These are phyloP conservation scores for Heritiera fomes DNA, from an alignment of 345 rosid genomes.

Conservation along the genomic window DNA sequence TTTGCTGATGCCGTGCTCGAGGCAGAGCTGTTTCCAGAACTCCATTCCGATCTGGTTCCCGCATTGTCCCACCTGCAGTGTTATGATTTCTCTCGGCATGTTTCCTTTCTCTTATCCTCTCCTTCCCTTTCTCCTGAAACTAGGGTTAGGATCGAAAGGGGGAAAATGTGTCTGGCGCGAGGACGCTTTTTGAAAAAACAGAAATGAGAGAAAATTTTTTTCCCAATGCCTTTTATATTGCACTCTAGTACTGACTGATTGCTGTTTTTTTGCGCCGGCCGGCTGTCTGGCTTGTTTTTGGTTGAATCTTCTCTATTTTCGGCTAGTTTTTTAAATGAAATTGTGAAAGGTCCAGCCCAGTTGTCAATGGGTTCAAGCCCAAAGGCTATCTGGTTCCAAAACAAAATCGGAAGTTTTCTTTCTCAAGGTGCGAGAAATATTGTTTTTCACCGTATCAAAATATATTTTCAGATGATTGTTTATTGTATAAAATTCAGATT, in stretches of 20 bases:
- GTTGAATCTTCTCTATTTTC: background rate
- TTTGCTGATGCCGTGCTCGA: constrained; percentile 96
- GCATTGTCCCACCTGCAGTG: constrained; percentile 97
- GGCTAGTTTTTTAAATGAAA: too few species aligned
- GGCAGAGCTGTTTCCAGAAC: constrained; percentile 99
- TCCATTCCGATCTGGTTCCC: constrained; percentile 99
- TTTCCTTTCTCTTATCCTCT: background rate
- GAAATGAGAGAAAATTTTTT: background rate
- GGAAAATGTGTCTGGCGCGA: background rate
- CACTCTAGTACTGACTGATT: background rate
- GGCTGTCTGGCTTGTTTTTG: background rate
- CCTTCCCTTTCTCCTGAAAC: background rate
- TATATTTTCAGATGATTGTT: too few species aligned
- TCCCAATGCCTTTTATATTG: background rate
- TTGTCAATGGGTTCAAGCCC: too few species aligned
- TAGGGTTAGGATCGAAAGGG: constrained; percentile 1
- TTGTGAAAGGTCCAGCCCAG: too few species aligned
- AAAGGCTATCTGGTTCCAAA: too few species aligned
- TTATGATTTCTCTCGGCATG: constrained; percentile 95
- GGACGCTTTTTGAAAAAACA: constrained; percentile 6
- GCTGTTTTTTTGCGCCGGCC: background rate
- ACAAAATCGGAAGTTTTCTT: too few species aligned
- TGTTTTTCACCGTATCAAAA: too few species aligned
- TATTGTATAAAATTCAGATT: too few species aligned
- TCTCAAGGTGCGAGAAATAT: too few species aligned